Conservation (phyloP, 768 basidiomycete genomes). For the Nevesoporus exiguus region DNA sequence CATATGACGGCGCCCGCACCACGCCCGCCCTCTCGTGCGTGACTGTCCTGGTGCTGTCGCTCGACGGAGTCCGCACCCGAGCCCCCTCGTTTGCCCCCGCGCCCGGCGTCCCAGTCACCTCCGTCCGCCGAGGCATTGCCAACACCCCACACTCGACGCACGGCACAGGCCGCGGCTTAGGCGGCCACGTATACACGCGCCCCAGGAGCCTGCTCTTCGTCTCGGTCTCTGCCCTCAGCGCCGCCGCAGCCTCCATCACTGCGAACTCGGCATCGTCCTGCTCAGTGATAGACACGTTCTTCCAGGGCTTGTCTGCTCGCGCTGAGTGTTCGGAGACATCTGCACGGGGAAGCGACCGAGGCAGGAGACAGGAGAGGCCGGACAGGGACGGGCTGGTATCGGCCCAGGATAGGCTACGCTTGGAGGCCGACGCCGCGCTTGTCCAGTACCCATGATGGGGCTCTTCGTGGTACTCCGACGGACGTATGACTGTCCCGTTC, state of each 20-base stretch:
- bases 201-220: conserved; percentile 1
- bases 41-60: background rate
- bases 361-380: too few species aligned
- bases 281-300: conserved; percentile 28
- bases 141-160: conserved; percentile 9
- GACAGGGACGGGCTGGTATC: too few species aligned
- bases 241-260: background rate
- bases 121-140: background rate
- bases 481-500: conserved; percentile 17
- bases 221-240: background rate
- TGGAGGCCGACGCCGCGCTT: background rate
- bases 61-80: background rate
- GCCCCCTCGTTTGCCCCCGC: too few species aligned
- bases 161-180: background rate
- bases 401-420: background rate
- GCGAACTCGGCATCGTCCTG: conserved; percentile 23
- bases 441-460: background rate
- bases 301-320: conserved; percentile 24
- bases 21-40: background rate
- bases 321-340: background rate
- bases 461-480: background rate
- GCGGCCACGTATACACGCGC: conserved; percentile 26
- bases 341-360: background rate
- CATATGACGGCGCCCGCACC: conserved; percentile 9
- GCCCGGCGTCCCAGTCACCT: background rate